Base-by-base conservation (phyloP, 2,329 filamentous ascomycete species). In the Colletotrichum lentis region DNA sequence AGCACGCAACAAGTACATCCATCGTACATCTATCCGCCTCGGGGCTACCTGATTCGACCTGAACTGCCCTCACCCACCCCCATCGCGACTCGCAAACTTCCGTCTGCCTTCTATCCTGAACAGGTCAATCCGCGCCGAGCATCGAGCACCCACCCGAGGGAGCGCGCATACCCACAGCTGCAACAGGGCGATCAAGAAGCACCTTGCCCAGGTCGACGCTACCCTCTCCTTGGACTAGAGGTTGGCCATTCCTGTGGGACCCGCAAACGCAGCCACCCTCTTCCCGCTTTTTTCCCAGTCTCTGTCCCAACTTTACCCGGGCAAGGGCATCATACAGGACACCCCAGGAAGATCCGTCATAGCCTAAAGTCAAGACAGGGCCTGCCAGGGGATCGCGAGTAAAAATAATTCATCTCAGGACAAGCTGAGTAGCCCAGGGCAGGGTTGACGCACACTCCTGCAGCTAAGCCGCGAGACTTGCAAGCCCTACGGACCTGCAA, bases 401-500 rank as follows among this genome's bases (percentile, higher is more conserved):
- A 74, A 76, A 72, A 75, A 72, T 69, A 73, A 72, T 73, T 72
- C 62, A 54, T 58, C 72, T 22, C 52, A 64, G 62, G 65, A 61
- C 66, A 54, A 67, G 43, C 47, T 52, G 57, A 63, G 64, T 31
- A 54, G 18, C 37, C 58, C 61, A 65, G 43, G 61, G 53, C 79
- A 81, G 78, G 80, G 81, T 82, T 85, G 81, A 85, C 83, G 82
- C 83, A 85, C 83, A 85, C 77, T 77, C 79, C 82, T 84, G 84
- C 84, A 85, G 81, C 80, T 83, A 80, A 81, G 82, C 81, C 80
- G 80, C 80, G 77, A 77, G 77, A 74, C 78, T 82, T 82, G 80
- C 83, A 84, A 83, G 82, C 84, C 82, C 80, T 84, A 81, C 79
- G 80, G 77, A 76, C 80, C 81, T 84, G 84, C 85, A 84, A 87